Conservation (phyloP, 345 rosid genomes). For the Turritis glabra region DNA sequence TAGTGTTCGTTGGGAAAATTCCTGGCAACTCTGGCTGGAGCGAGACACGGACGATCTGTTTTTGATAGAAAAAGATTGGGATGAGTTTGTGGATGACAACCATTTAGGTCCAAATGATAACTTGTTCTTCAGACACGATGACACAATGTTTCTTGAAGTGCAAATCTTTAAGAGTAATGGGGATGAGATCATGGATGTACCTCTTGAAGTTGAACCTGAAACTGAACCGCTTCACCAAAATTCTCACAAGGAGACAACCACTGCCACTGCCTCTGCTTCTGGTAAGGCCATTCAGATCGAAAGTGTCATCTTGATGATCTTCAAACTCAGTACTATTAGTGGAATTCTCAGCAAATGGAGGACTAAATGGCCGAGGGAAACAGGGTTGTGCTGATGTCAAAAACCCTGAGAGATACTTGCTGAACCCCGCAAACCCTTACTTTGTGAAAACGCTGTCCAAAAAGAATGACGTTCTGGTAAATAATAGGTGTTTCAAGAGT, state of each 20-base stretch:
- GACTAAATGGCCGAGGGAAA: not conserved
- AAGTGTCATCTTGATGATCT: not conserved
- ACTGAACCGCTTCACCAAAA: not conserved
- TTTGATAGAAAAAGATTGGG: conserved; percentile 32
- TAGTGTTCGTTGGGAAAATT: conserved; percentile 23
- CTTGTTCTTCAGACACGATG: conserved; percentile 29
- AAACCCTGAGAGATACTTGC: conserved; percentile 26
- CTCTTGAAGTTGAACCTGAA: conserved; percentile 19
- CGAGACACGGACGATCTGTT: conserved; percentile 3
- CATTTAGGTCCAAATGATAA: not conserved
- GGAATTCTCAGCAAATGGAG: conserved; percentile 14
- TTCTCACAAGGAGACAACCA: not conserved
- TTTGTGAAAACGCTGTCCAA: conserved; percentile 12
- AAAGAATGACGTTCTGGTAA: conserved; percentile 24
- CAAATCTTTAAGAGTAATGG: not conserved
- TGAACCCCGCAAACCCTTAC: conserved; percentile 12
- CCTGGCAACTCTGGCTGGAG: conserved; percentile 27
- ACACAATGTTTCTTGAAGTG: conserved; percentile 14
- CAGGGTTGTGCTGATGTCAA: not conserved
- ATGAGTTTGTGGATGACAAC: conserved; percentile 31
- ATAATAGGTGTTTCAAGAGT: not conserved
- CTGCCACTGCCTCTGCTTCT: not conserved
- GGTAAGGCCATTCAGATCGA: not conserved
- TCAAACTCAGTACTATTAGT: not conserved
- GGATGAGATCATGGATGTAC: not conserved